Evolutionary conservation across 768 basidiomycete genomes (phyloP), one percentile per base, ranked within the genome.

Genomic region (Amyloporia xantha): DNA sequence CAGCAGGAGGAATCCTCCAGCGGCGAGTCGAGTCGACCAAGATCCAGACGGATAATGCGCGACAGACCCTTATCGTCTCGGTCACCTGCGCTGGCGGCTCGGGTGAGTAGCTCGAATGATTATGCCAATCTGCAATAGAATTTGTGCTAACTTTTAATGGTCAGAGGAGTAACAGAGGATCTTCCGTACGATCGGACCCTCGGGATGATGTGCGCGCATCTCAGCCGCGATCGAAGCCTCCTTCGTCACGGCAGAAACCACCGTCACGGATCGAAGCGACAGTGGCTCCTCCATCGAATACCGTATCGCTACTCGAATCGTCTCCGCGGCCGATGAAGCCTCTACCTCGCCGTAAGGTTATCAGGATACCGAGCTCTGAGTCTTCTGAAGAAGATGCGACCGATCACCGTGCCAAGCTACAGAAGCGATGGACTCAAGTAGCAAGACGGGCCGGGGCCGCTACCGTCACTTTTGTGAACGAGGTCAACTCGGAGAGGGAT

Each of bases 401-500:
- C n/a, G n/a, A n/a, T n/a, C n/a, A n/a, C n/a, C n/a, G n/a, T n/a
- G n/a, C n/a, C n/a, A n/a, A n/a, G n/a, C n/a, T n/a, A n/a, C n/a
- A n/a, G n/a, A n/a, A n/a, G n/a, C n/a, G n/a, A 17, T 73, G 72
- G 72, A 57, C 27, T 6, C 57, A 51, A 43, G 58, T 57, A 9
- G 62, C 62, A 20, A 54, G 24, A 39, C 50, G 55, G 9, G 59
- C 47, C 1, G 56, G 50, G 47, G 69, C 72, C 5, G 65, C 66
- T 13, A 45, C 53, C 4, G 54, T 73, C 21, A 62, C 56, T 13
- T 65, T 73, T 49, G 64, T 64, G 13, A 61, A 64, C 26, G 52
- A 61, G 15, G 58, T 73, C n/a, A 62, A 59, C 49, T 63, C 58
- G 25, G 66, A 62, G 30, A 65, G 70, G 10, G 55, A 74, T n/a